Evolutionary conservation across 345 rosid genomes (phyloP).

Genomic region (Eucalyptus brandiana): DNA sequence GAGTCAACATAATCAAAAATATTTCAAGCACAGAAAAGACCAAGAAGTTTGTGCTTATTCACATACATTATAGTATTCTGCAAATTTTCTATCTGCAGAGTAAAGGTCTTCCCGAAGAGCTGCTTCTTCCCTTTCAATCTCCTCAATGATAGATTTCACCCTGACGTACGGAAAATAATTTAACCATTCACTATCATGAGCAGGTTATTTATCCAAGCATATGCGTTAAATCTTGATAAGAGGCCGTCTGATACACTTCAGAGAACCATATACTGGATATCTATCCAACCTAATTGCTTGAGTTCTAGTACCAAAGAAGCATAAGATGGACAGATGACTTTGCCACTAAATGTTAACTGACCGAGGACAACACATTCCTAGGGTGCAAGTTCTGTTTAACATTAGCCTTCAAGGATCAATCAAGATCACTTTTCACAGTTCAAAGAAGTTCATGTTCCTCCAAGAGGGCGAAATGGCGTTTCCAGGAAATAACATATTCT

Average conservation of each 20-base stretch:
- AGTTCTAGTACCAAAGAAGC: neutral
- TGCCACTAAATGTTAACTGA: neutral
- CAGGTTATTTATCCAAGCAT: neutral
- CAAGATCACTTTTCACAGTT: neutral
- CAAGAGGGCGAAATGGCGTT: neutral
- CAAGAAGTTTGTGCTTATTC: neutral
- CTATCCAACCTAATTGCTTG: neutral
- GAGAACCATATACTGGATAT: neutral
- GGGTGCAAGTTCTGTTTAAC: neutral
- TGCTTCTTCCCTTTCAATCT: slow-evolving; percentile 90
- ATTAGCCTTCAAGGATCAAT: neutral
- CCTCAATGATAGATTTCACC: slow-evolving; percentile 90
- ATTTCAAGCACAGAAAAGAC: neutral
- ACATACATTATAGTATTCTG: slow-evolving; percentile 80
- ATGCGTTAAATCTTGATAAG: neutral
- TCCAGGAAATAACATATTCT: neutral
- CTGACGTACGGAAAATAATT: slow-evolving; percentile 16
- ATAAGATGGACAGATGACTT: neutral
- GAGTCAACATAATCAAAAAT: neutral
- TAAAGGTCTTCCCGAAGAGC: slow-evolving; percentile 89
- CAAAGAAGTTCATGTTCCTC: neutral
- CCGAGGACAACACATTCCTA: neutral
- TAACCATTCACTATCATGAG: neutral
- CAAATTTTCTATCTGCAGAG: slow-evolving; percentile 86
- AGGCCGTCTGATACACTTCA: neutral